Percentiles rank a stretch among this genome's conserved stretches.
phyloP scores from a whole-genome alignment of 352 stramenopile species.

The Peronospora farinosa region DNA sequence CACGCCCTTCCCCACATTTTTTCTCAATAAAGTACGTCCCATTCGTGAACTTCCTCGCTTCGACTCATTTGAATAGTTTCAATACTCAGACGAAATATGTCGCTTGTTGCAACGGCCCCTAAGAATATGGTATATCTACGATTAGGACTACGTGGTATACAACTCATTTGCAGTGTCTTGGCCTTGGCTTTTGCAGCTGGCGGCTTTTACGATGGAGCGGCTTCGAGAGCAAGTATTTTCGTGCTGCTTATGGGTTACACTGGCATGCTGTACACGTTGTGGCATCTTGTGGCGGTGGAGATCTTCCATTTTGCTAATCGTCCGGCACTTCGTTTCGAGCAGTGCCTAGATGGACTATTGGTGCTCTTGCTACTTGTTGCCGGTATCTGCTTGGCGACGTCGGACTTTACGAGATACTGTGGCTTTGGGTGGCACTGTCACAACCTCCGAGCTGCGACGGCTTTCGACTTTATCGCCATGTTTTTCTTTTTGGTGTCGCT shows the following conservation, averaged over 20 bases:
- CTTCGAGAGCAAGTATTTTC: constrained; percentile 37
- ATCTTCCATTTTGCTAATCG: constrained; percentile 32
- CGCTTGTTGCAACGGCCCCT: constrained; percentile 15
- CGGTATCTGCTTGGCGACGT: too few relatives aligned
- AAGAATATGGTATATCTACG: constrained; percentile 32
- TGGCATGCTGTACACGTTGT: constrained; percentile 53
- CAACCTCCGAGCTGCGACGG: too few relatives aligned
- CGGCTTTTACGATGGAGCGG: constrained; percentile 19
- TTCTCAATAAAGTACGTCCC: too few relatives aligned
- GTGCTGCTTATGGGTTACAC: constrained; percentile 57
- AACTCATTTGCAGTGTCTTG: constrained; percentile 57
- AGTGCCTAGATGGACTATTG: constrained; percentile 33
- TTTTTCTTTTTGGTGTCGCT: too few relatives aligned
- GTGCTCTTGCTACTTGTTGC: constrained; percentile 44
- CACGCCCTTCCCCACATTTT: too few relatives aligned
- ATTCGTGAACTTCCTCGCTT: constrained; percentile 7
- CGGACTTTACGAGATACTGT: too few relatives aligned
- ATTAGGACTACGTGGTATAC: constrained; percentile 32
- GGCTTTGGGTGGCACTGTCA: too few relatives aligned
- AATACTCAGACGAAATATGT: too few relatives aligned
- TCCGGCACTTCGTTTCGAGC: constrained; percentile 21
- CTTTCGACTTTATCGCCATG: too few relatives aligned
- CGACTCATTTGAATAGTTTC: background rate
- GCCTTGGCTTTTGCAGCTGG: constrained; percentile 43
- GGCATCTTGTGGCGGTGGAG: constrained; percentile 41